A percentile compares a stretch with the other conserved stretches of the same genome.
These are phyloP conservation scores for Eurotiales sp. DNA, from an alignment of 2,329 filamentous ascomycete genomes.

Conservation along the genomic window DNA sequence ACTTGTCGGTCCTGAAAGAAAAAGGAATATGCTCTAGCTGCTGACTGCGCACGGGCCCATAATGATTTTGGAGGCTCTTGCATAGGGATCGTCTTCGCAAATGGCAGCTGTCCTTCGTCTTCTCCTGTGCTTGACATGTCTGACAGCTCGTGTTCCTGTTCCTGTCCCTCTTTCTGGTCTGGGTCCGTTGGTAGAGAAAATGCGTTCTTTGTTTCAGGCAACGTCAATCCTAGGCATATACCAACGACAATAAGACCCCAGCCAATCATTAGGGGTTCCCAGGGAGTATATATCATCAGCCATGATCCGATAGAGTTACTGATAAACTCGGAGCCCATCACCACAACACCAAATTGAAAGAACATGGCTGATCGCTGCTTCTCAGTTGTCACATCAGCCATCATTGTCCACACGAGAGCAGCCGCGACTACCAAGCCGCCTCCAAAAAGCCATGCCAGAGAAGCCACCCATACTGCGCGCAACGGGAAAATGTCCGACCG, in stretches of 20 bases:
- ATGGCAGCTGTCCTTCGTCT: constrained; percentile 14
- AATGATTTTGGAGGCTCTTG: constrained; percentile 11
- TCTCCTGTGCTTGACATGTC: constrained; percentile 20
- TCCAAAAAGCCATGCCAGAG: constrained; percentile 43
- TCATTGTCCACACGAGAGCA: constrained; percentile 49
- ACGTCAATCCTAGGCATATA: constrained; percentile 28
- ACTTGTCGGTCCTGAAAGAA: constrained; percentile 39
- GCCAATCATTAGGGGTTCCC: constrained; percentile 38
- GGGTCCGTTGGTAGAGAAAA: constrained; percentile 14
- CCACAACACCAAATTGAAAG: constrained; percentile 38
- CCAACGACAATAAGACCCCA: constrained; percentile 30
- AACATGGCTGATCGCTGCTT: constrained; percentile 42
- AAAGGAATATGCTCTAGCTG: constrained; percentile 37
- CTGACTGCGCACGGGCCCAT: constrained; percentile 15
- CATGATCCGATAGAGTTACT: constrained; percentile 38
- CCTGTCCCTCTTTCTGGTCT: background rate
- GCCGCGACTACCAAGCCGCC: constrained; percentile 47
- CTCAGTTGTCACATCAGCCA: constrained; percentile 48
- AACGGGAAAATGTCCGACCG: constrained; percentile 42
- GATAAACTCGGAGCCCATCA: constrained; percentile 38
- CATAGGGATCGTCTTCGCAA: constrained; percentile 9
- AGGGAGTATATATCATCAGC: constrained; percentile 39
- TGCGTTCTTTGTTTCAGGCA: constrained; percentile 40
- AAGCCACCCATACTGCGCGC: constrained; percentile 47
- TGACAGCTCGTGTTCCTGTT: constrained; percentile 25